Evolutionary conservation across 2,329 filamentous ascomycete species (phyloP).

Genomic region (Macroventuria anomochaeta): DNA sequence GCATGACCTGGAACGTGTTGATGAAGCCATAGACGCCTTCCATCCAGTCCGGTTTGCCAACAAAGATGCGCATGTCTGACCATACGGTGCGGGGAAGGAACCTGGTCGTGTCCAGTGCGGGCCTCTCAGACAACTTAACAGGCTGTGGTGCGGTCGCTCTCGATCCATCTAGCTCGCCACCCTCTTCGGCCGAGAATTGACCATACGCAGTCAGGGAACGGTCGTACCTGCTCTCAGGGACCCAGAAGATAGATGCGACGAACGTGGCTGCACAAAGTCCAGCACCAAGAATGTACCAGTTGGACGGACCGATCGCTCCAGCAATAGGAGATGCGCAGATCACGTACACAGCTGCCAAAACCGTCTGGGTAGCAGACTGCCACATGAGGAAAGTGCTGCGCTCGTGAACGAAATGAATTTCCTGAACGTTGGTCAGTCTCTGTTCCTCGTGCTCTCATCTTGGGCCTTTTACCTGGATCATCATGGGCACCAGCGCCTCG

Average conservation of each 20-base stretch:
- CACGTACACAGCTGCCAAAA: conserved; percentile 47
- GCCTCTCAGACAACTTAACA: conserved; percentile 23
- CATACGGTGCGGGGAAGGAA: conserved; percentile 48
- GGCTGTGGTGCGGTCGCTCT: conserved; percentile 22
- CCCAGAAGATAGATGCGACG: conserved; percentile 48
- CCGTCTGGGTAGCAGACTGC: conserved; percentile 52
- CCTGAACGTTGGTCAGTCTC: conserved; percentile 3
- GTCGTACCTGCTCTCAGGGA: conserved; percentile 55
- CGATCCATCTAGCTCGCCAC: conserved; percentile 36
- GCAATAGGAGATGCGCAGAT: conserved; percentile 55
- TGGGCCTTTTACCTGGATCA: conserved; percentile 34
- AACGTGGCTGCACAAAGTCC: conserved; percentile 45
- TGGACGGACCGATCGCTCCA: conserved; percentile 48
- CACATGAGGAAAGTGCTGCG: conserved; percentile 52
- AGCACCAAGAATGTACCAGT: conserved; percentile 55
- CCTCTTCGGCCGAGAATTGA: conserved; percentile 20
- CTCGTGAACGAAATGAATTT: conserved; percentile 55
- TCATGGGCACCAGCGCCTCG: conserved; percentile 53
- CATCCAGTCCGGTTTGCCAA: conserved; percentile 50
- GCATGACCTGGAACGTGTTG: conserved; percentile 38
- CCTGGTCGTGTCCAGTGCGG: conserved; percentile 46
- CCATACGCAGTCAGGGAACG: conserved; percentile 47
- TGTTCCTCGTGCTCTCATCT: neutral
- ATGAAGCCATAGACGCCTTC: conserved; percentile 38
- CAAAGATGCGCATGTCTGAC: conserved; percentile 51